Evolutionary conservation across 2,329 filamentous ascomycete genomes (phyloP).

Genomic region (Botrytis aclada): DNA sequence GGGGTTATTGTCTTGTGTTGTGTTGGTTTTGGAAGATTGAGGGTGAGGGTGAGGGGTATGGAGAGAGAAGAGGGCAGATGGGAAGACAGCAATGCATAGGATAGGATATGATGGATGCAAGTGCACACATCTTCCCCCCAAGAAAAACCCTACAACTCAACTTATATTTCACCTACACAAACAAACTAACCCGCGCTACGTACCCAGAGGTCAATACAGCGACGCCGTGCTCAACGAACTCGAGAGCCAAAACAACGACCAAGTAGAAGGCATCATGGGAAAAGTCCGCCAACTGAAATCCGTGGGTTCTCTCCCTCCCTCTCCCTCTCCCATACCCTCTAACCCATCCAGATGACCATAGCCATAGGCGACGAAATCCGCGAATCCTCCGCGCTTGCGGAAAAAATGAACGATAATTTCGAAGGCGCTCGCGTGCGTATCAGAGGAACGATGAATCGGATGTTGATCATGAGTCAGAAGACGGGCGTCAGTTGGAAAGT

Average conservation of each 20-base stretch:
- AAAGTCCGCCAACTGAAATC: conserved; percentile 89
- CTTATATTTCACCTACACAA: neutral
- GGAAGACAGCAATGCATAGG: neutral
- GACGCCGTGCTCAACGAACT: conserved; percentile 88
- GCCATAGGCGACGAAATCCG: conserved; percentile 96
- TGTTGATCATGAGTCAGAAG: conserved; percentile 91
- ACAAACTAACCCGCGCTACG: neutral
- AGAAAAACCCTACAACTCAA: neutral
- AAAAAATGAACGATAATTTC: conserved; percentile 95
- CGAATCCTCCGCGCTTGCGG: conserved; percentile 79
- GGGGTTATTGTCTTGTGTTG: neutral
- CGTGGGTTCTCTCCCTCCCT: conserved; percentile 50
- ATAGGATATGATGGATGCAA: neutral
- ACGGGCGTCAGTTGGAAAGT: conserved; percentile 96
- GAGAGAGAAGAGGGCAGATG: neutral
- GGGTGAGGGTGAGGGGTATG: no score
- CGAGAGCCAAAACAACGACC: conserved; percentile 90
- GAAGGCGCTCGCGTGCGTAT: conserved; percentile 79
- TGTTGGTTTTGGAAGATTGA: neutral
- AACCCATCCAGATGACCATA: conserved; percentile 67
- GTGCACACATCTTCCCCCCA: neutral
- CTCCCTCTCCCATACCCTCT: neutral
- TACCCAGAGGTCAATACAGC: conserved; percentile 77
- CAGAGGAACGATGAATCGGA: conserved; percentile 91
- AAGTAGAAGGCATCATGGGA: conserved; percentile 84